These are phyloP conservation scores for Pittosporum tobira DNA, from an alignment of 129 eudicot species.

Conservation along the genomic window DNA sequence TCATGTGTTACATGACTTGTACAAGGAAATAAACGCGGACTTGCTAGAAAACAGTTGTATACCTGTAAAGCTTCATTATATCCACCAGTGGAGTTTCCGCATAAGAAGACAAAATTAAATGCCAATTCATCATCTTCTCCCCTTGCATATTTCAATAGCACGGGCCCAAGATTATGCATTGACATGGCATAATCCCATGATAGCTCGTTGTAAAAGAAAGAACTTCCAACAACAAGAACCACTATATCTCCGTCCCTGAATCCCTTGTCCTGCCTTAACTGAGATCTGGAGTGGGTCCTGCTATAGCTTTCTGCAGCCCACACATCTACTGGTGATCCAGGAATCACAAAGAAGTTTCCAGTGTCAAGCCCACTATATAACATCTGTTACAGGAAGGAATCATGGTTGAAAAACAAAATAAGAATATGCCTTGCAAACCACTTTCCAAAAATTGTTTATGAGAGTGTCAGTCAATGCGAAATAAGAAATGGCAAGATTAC, in stretches of 20 bases:
- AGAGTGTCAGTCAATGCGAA: slow-evolving; percentile 1
- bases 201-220: slow-evolving; percentile 73
- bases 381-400: slow-evolving; percentile 65
- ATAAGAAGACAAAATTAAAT: slow-evolving; percentile 59
- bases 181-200: slow-evolving; percentile 89
- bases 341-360: slow-evolving; percentile 99
- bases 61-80: slow-evolving; percentile 85
- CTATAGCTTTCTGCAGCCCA: slow-evolving; percentile 91
- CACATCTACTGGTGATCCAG: slow-evolving; percentile 95
- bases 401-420: slow-evolving; percentile 29
- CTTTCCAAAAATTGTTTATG: background rate
- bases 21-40: background rate
- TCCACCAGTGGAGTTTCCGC: slow-evolving; percentile 74
- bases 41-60: slow-evolving; percentile 7
- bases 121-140: slow-evolving; percentile 30
- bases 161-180: slow-evolving; percentile 75
- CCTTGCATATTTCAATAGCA: slow-evolving; percentile 68
- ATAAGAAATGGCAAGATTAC: slow-evolving; percentile 30
- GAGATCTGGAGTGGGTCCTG: slow-evolving; percentile 48
- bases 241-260: slow-evolving; percentile 58
- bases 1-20: background rate
- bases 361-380: slow-evolving; percentile 87
- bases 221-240: slow-evolving; percentile 81
- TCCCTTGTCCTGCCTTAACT: slow-evolving; percentile 44
- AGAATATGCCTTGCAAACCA: slow-evolving; percentile 18